Conservation (phyloP, 805 yeast species). For the Lachancea dasiensis region DNA sequence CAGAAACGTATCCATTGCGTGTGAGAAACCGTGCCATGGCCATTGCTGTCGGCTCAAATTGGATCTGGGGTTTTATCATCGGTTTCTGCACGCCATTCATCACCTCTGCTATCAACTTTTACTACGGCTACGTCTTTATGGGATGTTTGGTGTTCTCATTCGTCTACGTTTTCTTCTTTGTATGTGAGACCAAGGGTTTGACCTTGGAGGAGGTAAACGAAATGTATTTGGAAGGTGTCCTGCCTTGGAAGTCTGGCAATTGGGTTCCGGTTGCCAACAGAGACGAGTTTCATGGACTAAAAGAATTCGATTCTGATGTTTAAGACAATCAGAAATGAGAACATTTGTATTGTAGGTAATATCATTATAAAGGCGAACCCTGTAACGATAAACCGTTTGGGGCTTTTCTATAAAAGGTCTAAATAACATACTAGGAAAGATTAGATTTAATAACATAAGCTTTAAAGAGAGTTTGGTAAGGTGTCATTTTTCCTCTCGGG, state of each 20-base stretch:
- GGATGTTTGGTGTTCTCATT: slow-evolving; percentile 51
- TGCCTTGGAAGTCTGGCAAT: slow-evolving; percentile 39
- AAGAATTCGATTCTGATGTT: slow-evolving; percentile 1
- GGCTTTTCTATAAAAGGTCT: too few species aligned
- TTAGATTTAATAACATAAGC: too few species aligned
- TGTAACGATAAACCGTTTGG: too few species aligned
- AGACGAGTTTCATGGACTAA: slow-evolving; percentile 8
- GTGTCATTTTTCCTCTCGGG: too few species aligned
- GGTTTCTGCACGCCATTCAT: slow-evolving; percentile 68
- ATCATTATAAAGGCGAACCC: too few species aligned
- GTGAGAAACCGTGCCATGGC: slow-evolving; percentile 54
- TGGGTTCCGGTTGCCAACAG: slow-evolving; percentile 44
- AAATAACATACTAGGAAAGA: too few species aligned
- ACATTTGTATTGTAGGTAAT: slow-evolving; percentile 1
- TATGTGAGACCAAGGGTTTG: slow-evolving; percentile 74
- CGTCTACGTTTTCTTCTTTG: slow-evolving; percentile 61
- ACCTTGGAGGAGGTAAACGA: slow-evolving; percentile 75
- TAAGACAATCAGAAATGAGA: not conserved
- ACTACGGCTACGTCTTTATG: slow-evolving; percentile 57
- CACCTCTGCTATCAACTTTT: slow-evolving; percentile 55
- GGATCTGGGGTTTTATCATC: slow-evolving; percentile 63
- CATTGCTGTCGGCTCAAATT: slow-evolving; percentile 57
- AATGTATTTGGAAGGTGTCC: slow-evolving; percentile 37
- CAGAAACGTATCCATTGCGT: slow-evolving; percentile 69
- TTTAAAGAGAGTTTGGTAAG: too few species aligned